These are phyloP conservation scores for Hura crepitans DNA, from an alignment of 441 rosid genomes.

Conservation along the genomic window DNA sequence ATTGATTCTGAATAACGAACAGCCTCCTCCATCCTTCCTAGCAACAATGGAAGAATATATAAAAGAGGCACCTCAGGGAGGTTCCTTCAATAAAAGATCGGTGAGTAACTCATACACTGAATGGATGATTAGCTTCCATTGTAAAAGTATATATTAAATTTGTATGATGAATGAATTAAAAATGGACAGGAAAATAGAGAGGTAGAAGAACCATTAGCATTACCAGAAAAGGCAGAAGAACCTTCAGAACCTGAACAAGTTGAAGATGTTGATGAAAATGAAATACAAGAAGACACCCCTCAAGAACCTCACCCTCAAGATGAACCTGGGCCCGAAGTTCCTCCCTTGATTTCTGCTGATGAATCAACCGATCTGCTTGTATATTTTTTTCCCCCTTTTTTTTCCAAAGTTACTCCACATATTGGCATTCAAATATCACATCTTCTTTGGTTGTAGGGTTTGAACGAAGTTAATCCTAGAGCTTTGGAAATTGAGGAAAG, in stretches of 20 bases:
- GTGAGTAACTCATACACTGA: constrained; percentile 29
- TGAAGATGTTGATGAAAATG: constrained; percentile 36
- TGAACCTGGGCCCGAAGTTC: constrained; percentile 32
- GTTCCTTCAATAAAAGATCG: constrained; percentile 52
- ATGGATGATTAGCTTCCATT: no score
- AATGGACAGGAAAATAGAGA: constrained; percentile 55
- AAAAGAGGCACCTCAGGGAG: constrained; percentile 74
- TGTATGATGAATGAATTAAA: no score
- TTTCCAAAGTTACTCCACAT: no score
- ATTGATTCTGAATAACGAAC: constrained; percentile 18
- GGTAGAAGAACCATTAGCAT: constrained; percentile 20
- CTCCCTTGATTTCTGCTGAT: constrained; percentile 50
- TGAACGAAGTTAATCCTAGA: constrained; percentile 63
- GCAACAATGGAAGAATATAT: constrained; percentile 90
- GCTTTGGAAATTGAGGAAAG: constrained; percentile 67
- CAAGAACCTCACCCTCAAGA: constrained; percentile 32
- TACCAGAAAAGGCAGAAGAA: constrained; percentile 30
- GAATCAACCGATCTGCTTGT: constrained; percentile 74
- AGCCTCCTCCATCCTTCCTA: constrained; percentile 93
- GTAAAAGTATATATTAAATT: no score
- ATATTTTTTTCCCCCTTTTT: constrained; percentile 11
- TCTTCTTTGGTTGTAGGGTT: constrained; percentile 48
- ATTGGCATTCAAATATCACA: no score
- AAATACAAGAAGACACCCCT: constrained; percentile 21
- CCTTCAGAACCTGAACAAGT: constrained; percentile 29